Percentiles rank a stretch among this genome's conserved stretches.
These are phyloP conservation scores for Chalciporus chontae DNA, from an alignment of 768 basidiomycete genomes.

Conservation along the genomic window DNA sequence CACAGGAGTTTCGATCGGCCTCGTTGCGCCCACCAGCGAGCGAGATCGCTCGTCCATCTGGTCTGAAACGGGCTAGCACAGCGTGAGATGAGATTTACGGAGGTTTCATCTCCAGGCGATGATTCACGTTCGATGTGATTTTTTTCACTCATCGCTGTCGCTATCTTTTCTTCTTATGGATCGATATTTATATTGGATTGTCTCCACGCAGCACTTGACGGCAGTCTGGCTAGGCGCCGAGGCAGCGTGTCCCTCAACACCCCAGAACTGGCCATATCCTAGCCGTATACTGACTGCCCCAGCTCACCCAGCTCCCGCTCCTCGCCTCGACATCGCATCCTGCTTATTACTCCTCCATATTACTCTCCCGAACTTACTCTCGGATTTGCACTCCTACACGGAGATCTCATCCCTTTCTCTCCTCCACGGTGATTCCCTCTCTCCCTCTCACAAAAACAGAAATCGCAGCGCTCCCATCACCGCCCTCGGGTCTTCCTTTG, in stretches of 20 bases:
- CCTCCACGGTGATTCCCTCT: slow-evolving; percentile 25
- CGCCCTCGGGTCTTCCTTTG: slow-evolving; percentile 20
- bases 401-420: slow-evolving; percentile 15
- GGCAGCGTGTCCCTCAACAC: neutral
- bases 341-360: neutral
- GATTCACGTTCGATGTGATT: neutral
- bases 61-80: neutral
- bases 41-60: neutral
- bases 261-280: neutral
- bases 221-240: neutral
- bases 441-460: slow-evolving; percentile 5
- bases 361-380: slow-evolving; percentile 16
- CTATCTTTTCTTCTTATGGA: neutral
- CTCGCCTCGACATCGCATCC: neutral
- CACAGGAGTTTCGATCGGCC: too few species aligned
- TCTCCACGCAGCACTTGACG: neutral
- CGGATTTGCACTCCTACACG: slow-evolving; percentile 20
- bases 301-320: neutral
- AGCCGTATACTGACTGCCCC: too few species aligned
- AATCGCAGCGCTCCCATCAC: slow-evolving; percentile 14
- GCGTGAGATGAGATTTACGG: neutral
- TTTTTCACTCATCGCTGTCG: neutral
- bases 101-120: neutral
- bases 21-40: too few species aligned
- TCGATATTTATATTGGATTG: neutral